Percentiles rank a stretch among this genome's conserved stretches.
phyloP scores from a whole-genome alignment of 2,329 filamentous ascomycete species.

The Colletotrichum liriopes region DNA sequence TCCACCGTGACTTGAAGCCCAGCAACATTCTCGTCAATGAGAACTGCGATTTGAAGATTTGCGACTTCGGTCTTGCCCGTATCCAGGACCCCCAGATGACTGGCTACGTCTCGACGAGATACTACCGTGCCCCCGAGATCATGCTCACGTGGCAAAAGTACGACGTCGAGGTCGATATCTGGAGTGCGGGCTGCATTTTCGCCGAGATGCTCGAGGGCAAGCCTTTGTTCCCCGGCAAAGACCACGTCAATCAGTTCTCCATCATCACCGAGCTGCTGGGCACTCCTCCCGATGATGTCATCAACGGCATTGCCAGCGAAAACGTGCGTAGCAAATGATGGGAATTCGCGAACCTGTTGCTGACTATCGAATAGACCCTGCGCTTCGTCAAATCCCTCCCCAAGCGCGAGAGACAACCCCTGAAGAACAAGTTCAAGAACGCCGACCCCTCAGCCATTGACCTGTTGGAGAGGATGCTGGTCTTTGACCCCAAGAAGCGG shows the following conservation, averaged over 20 bases:
- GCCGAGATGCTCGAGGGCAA: conserved; percentile 99
- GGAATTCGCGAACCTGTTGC: not conserved
- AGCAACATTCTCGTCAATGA: conserved; percentile 99
- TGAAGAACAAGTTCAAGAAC: conserved; percentile 93
- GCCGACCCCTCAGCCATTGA: conserved; percentile 90
- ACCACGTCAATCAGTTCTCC: conserved; percentile 99
- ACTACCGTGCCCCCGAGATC: conserved; percentile 98
- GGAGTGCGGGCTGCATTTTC: conserved; percentile 99
- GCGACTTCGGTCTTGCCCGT: conserved; percentile 96
- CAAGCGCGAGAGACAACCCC: conserved; percentile 90
- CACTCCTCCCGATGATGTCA: conserved; percentile 97
- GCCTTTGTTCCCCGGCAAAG: conserved; percentile 97
- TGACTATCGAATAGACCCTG: conserved; percentile 76
- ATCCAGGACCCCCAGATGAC: conserved; percentile 99
- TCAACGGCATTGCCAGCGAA: conserved; percentile 98
- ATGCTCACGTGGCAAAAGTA: conserved; percentile 99
- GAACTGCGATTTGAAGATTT: conserved; percentile 99
- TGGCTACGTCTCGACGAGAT: conserved; percentile 97
- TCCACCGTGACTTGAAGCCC: conserved; percentile 97
- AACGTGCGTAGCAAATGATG: conserved; percentile 74
- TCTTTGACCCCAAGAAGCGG: conserved; percentile 98
- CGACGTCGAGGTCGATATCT: conserved; percentile 98
- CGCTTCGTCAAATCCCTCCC: conserved; percentile 98
- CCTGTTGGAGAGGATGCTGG: conserved; percentile 95
- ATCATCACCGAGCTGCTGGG: conserved; percentile 98